phyloP scores from a whole-genome alignment of 1,284 basidiomycete genomes.

The Somion occarium region DNA sequence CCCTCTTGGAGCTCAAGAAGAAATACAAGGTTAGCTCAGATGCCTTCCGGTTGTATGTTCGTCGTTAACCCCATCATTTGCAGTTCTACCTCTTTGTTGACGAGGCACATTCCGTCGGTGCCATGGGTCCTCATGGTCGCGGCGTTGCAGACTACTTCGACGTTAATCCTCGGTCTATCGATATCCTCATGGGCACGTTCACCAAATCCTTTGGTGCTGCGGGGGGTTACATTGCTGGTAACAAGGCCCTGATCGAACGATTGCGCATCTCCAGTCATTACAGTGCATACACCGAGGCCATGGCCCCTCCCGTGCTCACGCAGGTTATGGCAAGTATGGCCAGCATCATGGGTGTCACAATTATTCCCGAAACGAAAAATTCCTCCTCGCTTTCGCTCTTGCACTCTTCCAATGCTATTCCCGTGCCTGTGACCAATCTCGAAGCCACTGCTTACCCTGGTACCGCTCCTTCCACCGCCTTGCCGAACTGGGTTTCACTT shows the following conservation, averaged over 20 bases:
- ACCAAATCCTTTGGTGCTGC: slow-evolving; percentile 99
- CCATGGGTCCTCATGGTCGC: slow-evolving; percentile 89
- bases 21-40: slow-evolving; percentile 87
- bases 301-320: slow-evolving; percentile 86
- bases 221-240: slow-evolving; percentile 92
- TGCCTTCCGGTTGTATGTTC: slow-evolving; percentile 1
- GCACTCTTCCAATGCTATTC: slow-evolving; percentile 28
- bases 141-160: slow-evolving; percentile 96
- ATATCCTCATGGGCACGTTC: slow-evolving; percentile 98
- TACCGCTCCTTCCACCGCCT: slow-evolving; percentile 53
- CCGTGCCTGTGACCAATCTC: slow-evolving; percentile 24
- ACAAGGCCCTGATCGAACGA: slow-evolving; percentile 75
- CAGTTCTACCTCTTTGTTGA: slow-evolving; percentile 97
- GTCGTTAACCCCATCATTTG: slow-evolving; percentile 1
- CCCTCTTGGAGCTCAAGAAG: slow-evolving; percentile 83
- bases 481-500: slow-evolving; percentile 73
- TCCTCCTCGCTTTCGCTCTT: slow-evolving; percentile 25
- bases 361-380: slow-evolving; percentile 30
- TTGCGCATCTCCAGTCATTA: slow-evolving; percentile 84
- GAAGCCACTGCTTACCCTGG: slow-evolving; percentile 50
- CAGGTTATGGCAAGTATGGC: slow-evolving; percentile 94
- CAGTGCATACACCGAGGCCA: slow-evolving; percentile 86
- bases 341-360: slow-evolving; percentile 89
- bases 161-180: slow-evolving; percentile 76
- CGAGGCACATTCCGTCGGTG: slow-evolving; percentile 97